phyloP scores from a whole-genome alignment of 192 early-diverging fungal species.

The Spizellomyces punctatus region DNA sequence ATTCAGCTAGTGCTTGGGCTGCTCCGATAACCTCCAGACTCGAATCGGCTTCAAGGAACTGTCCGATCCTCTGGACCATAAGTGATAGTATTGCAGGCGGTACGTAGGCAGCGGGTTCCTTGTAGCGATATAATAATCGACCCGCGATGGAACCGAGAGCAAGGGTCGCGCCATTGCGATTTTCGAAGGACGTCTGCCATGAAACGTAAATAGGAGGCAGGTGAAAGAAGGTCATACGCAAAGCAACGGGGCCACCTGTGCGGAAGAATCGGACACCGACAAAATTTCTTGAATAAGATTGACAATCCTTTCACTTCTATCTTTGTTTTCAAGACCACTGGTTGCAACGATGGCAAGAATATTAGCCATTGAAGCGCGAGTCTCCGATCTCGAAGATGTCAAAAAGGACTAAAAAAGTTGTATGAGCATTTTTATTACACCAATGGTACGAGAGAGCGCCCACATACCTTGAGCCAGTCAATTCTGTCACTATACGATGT shows the following conservation, averaged over 20 bases:
- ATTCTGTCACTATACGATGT: conserved; percentile 50
- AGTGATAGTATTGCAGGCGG: conserved; percentile 30
- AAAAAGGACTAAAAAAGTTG: conserved; percentile 54
- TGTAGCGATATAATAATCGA: conserved; percentile 61
- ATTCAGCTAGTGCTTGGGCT: conserved; percentile 71
- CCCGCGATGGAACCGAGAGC: conserved; percentile 73
- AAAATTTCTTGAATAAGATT: too few species aligned
- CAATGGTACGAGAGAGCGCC: too few species aligned
- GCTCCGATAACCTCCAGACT: conserved; percentile 59
- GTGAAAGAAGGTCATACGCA: too few species aligned
- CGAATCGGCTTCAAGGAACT: conserved; percentile 52
- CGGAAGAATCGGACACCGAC: too few species aligned
- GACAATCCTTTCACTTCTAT: conserved; percentile 3
- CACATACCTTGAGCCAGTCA: conserved; percentile 42
- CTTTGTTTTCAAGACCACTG: conserved; percentile 39
- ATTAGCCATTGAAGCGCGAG: conserved; percentile 65
- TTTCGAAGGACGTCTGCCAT: too few species aligned
- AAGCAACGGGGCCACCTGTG: conserved; percentile 42
- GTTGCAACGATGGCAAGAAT: conserved; percentile 76
- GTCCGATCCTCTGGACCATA: conserved; percentile 24
- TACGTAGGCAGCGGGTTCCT: conserved; percentile 35
- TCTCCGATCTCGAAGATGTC: conserved; percentile 61
- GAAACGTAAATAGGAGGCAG: too few species aligned
- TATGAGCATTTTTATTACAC: background rate
- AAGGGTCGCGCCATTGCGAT: conserved; percentile 66